A percentile compares a stretch with the other conserved stretches of the same genome.
These are phyloP conservation scores for Drosera capensis DNA, from an alignment of 148 eudicot genomes.

Conservation along the genomic window DNA sequence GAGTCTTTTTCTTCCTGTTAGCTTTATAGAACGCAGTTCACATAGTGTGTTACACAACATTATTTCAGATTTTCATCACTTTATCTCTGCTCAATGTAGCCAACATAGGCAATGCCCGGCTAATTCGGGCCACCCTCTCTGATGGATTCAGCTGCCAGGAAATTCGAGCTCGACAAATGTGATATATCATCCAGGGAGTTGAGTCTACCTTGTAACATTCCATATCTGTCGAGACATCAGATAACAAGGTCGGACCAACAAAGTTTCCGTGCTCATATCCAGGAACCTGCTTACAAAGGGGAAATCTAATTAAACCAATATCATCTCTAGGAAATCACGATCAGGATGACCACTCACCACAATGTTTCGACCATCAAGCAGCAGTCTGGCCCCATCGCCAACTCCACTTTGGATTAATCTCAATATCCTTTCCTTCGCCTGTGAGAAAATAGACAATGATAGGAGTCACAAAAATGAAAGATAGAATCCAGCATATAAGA, in stretches of 20 bases:
- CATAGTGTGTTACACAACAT: no score
- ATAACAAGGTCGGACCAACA: conserved; percentile 80
- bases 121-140: no score
- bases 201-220: conserved; percentile 79
- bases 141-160: no score
- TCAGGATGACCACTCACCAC: conserved; percentile 34
- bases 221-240: conserved; percentile 81
- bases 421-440: conserved; percentile 88
- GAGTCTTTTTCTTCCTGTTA: no score
- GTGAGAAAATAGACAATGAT: no score
- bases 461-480: no score
- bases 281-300: conserved; percentile 42
- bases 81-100: no score
- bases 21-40: no score
- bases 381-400: conserved; percentile 67
- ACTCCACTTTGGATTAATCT: conserved; percentile 77
- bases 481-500: no score
- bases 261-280: conserved; percentile 93
- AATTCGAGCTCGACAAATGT: no score
- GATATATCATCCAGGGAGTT: neutral
- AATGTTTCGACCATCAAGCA: conserved; percentile 81
- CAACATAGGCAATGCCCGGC: no score
- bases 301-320: neutral
- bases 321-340: neutral
- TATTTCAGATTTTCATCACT: no score